Evolutionary conservation across 257 asterid genomes (phyloP).

Genomic region (Solanum ossicruentum): DNA sequence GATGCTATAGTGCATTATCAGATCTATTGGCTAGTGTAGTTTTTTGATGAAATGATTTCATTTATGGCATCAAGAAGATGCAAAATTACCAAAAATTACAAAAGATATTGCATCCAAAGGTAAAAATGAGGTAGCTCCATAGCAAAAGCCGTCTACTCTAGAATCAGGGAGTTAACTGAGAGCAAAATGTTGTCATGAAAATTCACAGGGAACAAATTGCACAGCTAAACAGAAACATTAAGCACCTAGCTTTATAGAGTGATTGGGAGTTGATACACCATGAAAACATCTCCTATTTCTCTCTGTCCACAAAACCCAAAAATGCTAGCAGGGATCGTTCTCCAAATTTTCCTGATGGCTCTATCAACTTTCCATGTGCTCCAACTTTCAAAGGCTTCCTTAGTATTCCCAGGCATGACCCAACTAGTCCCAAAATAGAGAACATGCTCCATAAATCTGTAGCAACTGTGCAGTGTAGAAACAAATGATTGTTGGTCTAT

Average conservation of each 20-base stretch:
- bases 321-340: not conserved
- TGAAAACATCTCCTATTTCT: not conserved
- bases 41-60: not conserved
- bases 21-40: not conserved
- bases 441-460: not conserved
- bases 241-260: not conserved
- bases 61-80: not conserved
- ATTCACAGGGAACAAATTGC: not conserved
- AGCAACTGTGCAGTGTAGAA: not conserved
- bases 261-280: not conserved
- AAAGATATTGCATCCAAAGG: not conserved
- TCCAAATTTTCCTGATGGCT: not conserved
- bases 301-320: not conserved
- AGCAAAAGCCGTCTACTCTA: not conserved
- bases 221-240: not conserved
- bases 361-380: not conserved
- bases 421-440: not conserved
- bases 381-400: not conserved
- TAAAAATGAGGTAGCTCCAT: not conserved
- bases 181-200: not conserved
- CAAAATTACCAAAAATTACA: not conserved
- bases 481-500: not conserved
- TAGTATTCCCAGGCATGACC: not conserved
- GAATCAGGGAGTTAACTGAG: not conserved
- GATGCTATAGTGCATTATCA: not conserved